Percentiles rank a stretch among this genome's conserved stretches.
phyloP scores from a whole-genome alignment of 2,329 filamentous ascomycete genomes.

The Claviceps sp. region DNA sequence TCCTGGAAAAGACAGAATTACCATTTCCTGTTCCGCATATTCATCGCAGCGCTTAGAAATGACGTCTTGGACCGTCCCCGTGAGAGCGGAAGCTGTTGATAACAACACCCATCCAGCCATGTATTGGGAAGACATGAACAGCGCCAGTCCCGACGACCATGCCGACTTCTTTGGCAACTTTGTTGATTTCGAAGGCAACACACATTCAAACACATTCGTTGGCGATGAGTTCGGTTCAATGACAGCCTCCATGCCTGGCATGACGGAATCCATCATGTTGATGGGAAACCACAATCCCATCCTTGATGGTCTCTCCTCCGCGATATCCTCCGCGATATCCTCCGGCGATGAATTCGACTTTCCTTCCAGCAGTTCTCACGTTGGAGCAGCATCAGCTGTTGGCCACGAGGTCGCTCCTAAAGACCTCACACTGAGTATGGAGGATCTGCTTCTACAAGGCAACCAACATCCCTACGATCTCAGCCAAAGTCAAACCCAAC shows the following conservation, averaged over 20 bases:
- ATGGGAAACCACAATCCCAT: conserved; percentile 9
- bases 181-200: conserved; percentile 21
- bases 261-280: conserved; percentile 16
- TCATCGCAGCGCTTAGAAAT: conserved; percentile 9
- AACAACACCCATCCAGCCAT: conserved; percentile 21
- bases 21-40: too few relatives aligned
- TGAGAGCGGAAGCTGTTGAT: conserved; percentile 21
- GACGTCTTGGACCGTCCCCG: conserved; percentile 24
- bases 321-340: conserved; percentile 22
- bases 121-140: conserved; percentile 22
- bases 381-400: conserved; percentile 13
- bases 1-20: neutral
- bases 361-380: conserved; percentile 20
- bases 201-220: conserved; percentile 10
- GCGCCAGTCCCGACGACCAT: conserved; percentile 15
- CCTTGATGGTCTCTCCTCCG: conserved; percentile 19
- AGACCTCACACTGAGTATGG: conserved; percentile 12
- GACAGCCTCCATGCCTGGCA: conserved; percentile 12
- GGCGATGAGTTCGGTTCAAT: conserved; percentile 10
- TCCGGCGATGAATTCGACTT: conserved; percentile 24
- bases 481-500: neutral
- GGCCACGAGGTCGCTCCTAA: conserved; percentile 19
- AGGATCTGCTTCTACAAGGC: conserved; percentile 1
- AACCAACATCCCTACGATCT: neutral
- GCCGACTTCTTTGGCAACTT: conserved; percentile 25